phyloP scores from a whole-genome alignment of 306 rosid genomes.

The Styphnolobium japonicum region DNA sequence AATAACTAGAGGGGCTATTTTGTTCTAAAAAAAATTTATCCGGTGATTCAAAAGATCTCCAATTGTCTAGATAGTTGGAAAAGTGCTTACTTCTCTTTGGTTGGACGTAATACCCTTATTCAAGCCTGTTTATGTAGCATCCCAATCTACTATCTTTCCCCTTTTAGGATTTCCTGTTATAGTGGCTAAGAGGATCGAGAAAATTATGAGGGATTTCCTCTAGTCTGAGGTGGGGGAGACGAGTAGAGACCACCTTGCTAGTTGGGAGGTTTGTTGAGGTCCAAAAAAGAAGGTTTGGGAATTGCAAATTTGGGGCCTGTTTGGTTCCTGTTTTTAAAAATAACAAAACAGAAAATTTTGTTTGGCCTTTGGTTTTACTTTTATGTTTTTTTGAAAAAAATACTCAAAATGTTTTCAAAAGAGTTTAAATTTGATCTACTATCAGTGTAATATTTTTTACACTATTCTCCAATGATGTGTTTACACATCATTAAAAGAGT shows the following conservation, averaged over 20 bases:
- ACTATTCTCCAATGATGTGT: too few species aligned
- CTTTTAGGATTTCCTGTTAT: neutral
- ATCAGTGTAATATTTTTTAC: too few species aligned
- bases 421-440: too few species aligned
- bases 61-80: neutral
- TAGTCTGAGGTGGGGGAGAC: neutral
- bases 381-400: too few species aligned
- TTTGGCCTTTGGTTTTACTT: neutral
- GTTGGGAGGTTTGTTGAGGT: neutral
- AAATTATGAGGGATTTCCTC: neutral
- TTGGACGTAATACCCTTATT: neutral
- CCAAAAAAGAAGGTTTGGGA: neutral
- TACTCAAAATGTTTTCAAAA: too few species aligned
- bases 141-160: neutral
- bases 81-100: neutral
- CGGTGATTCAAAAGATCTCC: neutral
- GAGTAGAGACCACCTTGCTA: neutral
- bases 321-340: neutral
- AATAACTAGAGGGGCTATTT: neutral
- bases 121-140: neutral
- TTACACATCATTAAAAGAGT: too few species aligned
- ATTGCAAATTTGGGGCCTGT: neutral
- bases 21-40: neutral
- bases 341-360: neutral
- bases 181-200: neutral